These are phyloP conservation scores for Zygosaccharomyces pseudobailii DNA, from an alignment of 1,139 yeast species.

Conservation along the genomic window DNA sequence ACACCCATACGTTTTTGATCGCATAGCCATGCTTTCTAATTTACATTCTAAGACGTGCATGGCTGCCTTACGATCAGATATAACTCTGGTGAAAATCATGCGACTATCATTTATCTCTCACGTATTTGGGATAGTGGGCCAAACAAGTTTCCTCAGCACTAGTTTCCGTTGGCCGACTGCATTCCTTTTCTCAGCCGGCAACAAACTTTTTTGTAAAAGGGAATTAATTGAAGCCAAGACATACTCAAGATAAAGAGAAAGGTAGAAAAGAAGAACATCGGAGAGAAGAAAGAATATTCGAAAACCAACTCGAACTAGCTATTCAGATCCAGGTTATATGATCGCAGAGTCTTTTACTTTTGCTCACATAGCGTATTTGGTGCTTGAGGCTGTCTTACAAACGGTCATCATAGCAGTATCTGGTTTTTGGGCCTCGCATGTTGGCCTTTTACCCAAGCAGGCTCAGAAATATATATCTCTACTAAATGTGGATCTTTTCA, in stretches of 20 bases:
- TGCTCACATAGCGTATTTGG: constrained; percentile 45
- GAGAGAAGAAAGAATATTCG: neutral
- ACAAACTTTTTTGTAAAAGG: neutral
- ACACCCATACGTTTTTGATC: neutral
- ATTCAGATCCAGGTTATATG: neutral
- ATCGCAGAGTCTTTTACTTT: constrained; percentile 19
- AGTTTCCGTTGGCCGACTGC: neutral
- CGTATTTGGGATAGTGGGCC: neutral
- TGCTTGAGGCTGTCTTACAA: constrained; percentile 69
- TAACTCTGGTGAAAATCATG: neutral
- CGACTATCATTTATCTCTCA: neutral
- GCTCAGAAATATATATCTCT: constrained; percentile 60
- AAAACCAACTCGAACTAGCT: neutral
- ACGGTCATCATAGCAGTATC: constrained; percentile 66
- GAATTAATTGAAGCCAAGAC: neutral
- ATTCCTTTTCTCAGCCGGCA: neutral
- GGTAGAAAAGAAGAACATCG: neutral
- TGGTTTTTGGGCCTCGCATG: constrained; percentile 63
- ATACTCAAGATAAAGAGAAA: neutral
- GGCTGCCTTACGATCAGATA: too few species aligned
- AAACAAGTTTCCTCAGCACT: neutral
- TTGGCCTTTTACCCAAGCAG: constrained; percentile 52
- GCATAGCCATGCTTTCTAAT: neutral
- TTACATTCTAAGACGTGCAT: neutral
- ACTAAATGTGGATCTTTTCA: constrained; percentile 67